Evolutionary conservation across 2,329 filamentous ascomycete genomes (phyloP), one percentile per base, ranked within the genome.

Genomic region (Bertia moriformis): DNA sequence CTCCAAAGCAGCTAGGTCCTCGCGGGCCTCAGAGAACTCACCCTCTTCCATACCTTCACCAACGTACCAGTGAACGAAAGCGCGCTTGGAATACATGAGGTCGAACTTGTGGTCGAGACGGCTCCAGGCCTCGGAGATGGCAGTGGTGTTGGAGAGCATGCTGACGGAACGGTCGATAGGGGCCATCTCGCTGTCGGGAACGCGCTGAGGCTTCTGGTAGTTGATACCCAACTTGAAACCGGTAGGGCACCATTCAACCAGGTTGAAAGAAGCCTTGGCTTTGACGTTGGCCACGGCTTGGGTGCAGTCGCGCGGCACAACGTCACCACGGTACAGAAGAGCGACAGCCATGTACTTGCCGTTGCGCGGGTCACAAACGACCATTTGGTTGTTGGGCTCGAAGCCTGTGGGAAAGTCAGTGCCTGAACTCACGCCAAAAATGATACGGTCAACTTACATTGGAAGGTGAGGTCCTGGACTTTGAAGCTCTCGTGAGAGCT

Each of bases 1-100:
- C 69, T 89, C 84, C 22, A 91, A 68, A 37, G 84, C 84, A 45
- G 84, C 84, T 44, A 91, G 68, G 58, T 91, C 84, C 66, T 91
- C 84, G 49, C 84, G 79, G 44, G 84, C 84, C 62, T 91, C 84
- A 45, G 78, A 83, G 66, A 91, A 91, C 61, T 91, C 84, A 51
- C 84, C 84, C 60, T 91, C 84, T 66, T 91, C 84, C 84, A 91
- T 91, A 64, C 84, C 84, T 65, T 91, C 84, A 48, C 84, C 84
- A 40, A 91, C 84, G 49, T 83, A 83, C 78, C 78, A 83, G 63
- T 83, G 78, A 36, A 83, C 78, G 51, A 83, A 83, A 43, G 78
- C 78, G 48, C 78, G 77, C 71, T 83, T 83, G 63, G 71, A 78
- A 69, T 83, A 81, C 78, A 83, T 83, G 51, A 83, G 77, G 51